These are phyloP conservation scores for Phytomonas francai DNA, from an alignment of 208 protist species.

Conservation along the genomic window DNA sequence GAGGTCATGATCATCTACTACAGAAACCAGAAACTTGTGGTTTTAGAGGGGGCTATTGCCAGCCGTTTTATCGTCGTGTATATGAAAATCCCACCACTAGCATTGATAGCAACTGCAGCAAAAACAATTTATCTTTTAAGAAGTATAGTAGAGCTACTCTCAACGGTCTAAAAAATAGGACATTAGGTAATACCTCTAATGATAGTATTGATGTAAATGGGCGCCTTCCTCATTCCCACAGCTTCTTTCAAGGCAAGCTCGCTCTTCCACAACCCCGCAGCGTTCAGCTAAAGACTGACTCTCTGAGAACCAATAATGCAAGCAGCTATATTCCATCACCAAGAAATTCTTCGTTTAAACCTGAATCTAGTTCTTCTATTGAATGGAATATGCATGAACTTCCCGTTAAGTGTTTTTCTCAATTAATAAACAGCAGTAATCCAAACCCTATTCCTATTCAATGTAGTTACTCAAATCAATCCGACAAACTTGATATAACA, in stretches of 20 bases:
- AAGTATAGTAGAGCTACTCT: background rate
- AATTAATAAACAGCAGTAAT: background rate
- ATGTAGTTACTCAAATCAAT: background rate
- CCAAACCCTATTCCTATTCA: background rate
- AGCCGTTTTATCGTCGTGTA: background rate
- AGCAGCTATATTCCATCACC: background rate
- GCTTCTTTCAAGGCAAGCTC: background rate
- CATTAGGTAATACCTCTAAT: background rate
- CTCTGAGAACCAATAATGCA: background rate
- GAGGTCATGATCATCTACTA: background rate
- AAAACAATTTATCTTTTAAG: background rate
- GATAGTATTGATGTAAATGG: background rate
- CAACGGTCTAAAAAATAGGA: background rate
- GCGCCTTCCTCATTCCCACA: background rate
- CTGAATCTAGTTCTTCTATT: background rate
- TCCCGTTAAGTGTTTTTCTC: background rate
- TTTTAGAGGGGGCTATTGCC: background rate
- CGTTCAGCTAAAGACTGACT: background rate
- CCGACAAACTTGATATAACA: background rate
- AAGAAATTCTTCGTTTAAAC: background rate
- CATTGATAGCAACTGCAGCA: background rate
- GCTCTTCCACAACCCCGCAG: background rate
- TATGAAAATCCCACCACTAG: background rate
- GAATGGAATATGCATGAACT: background rate
- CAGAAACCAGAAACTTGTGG: background rate